Base-by-base conservation (phyloP, 176 grass and related monocot species). In the Leersia perrieri region DNA sequence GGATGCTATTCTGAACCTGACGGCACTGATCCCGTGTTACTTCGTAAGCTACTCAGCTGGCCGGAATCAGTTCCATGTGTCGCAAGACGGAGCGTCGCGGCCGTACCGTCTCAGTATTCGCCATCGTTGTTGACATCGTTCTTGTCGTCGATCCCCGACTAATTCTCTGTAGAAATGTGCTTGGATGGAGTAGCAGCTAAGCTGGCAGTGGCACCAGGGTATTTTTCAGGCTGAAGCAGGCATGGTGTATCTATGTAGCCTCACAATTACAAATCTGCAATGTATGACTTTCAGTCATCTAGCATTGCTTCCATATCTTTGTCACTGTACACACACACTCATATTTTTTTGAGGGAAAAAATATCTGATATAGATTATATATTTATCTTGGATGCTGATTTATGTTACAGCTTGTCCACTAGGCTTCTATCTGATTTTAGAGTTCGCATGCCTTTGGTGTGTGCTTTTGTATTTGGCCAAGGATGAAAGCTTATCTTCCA, bases 1-100 rank as follows among this genome's bases (percentile, higher is more conserved):
- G 45, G 75, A 84, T 86, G 77, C 82, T 85, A 85, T 89, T 77
- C 88, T 85, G 77, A 82, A 77, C 66, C 83, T 77, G 78, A 66
- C 45, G 34, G 66, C 58, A 77, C 69, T 67, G 83, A 77, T 82
- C 83, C 72, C 72, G 64, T 58, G 44, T 82, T 85, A 47, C 66
- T 55, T 35, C 1, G 44, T 82, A 82, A 77, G 65, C 60, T 4
- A 58, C 41, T 45, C 42, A 66, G 33, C 22, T 39, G 35, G 65
- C 38, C 5, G 4, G 87, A 72, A 89, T 77, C 30, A 1, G 82
- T 89, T 85, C 72, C 72, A 35, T 72, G 57, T 73, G 26, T 79
- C 75, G 26, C 25, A 72, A 57, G 60, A 58, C 31, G n/a, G 45
- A 66, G 65, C 33, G 53, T 58, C 7, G 20, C 44, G 42, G 77